Evolutionary conservation across 208 protist genomes (phyloP), one percentile per base, ranked within the genome.

Genomic region (Trypanosoma caninum): DNA sequence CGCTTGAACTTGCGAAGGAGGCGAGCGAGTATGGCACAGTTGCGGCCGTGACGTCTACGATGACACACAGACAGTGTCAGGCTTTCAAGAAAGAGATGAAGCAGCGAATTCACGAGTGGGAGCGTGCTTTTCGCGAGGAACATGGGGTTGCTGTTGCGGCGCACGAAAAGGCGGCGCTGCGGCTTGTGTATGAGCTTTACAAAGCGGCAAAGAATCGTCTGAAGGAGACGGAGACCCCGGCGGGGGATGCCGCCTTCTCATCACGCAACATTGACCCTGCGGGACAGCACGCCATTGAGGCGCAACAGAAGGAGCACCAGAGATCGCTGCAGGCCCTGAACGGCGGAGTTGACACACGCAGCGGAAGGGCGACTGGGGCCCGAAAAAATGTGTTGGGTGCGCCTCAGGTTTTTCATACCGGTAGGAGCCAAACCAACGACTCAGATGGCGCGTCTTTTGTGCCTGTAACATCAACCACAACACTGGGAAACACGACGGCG

Each of bases 31-130:
- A 31, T 23, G 63, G 61, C 30, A 25, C 45, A 3, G 48, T 71
- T 5, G 74, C 69, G 13, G 68, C 58, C 41, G 67, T 87, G 14
- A 72, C 64, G 13, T 66, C 66, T 4, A 34, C 53, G 45, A 82
- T 93, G 78, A 76, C 82, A 18, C 70, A 74, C 45, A 61, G 64
- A 28, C 69, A 91, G 72, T 84, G 78, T 65, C 70, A 75, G 45
- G 51, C 69, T 25, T 90, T 94, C 52, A 94, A 94, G 72, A 87
- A 80, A 65, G 79, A 87, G 50, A 89, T 94, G 82, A 94, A 94
- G 58, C 79, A 87, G 63, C 83, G 82, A 51, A 91, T 94, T 62
- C 87, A 94, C 57, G 87, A 94, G 71, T 94, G 87, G 84, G 87
- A 94, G 68, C 74, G 73, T 16, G 65, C 79, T 14, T 75, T 91